Base-by-base conservation (phyloP, 495 filamentous ascomycete genomes). In the Aspergillus saccharolyticus region DNA sequence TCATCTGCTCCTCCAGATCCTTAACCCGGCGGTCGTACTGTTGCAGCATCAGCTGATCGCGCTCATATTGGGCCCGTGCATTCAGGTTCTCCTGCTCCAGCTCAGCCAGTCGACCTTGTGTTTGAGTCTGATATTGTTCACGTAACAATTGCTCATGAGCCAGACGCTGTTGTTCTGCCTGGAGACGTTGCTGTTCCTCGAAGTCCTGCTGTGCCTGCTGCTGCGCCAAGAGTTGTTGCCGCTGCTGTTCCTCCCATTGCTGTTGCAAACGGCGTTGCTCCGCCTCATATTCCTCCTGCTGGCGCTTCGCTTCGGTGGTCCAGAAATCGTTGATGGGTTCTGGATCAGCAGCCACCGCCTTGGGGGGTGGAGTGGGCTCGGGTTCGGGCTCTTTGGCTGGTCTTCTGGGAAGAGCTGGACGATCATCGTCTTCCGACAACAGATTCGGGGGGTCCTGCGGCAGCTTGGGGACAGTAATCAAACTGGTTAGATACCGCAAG, bases 291-390 rank as follows among this genome's bases (percentile, higher is more conserved):
- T 96, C 91, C 54, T 90, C 85, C 66, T 98, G 93, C 66, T 97
- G 90, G 45, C 90, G 80, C 59, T 83, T 81, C 57, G 96, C 88
- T 68, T 96, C 91, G 63, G 85, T 91, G 70, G 92, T 92, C 94
- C 94, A 98, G 70, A 98, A 98, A 66, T 97, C 95, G 56, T 87
- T 88, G 66, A 98, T 97, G 17, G 95, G 89, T 65, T 96, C 94
- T 7, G 94, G 94, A 63, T 97, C 94, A 3, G 77, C 67, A 50
- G 84, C 83, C 1, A 83, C 79, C 42, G 83, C 70, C 14, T 85
- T 86, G 16, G 85, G 82, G 17, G 88, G 88, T 12, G 90, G 85
- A 52, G 82, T 78, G 5, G 83, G 79, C 45, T 87, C 85, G 2
- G 60, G 65, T 60, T 81, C 79, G 47, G 80, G 59, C 52, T 86